phyloP scores from a whole-genome alignment of 1,284 basidiomycete genomes.

The Ganoderma sinense region DNA sequence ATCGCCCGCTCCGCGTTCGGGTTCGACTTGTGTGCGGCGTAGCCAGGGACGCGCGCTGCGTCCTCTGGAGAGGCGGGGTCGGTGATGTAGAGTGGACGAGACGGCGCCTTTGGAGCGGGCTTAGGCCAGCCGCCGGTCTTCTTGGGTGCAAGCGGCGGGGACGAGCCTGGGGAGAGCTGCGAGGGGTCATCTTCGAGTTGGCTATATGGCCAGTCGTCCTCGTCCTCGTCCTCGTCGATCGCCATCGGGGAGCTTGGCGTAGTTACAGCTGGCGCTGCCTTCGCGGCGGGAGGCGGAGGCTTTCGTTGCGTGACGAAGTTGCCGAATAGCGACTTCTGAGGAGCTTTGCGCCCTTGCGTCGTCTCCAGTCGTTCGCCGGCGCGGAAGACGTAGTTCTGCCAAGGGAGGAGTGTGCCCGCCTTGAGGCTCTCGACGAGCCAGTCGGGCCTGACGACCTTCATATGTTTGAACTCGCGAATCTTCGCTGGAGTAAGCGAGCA shows the following conservation, averaged over 20 bases:
- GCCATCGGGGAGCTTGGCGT: neutral
- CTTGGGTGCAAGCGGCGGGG: constrained; percentile 20
- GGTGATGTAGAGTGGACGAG: constrained; percentile 39
- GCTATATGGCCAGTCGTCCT: neutral
- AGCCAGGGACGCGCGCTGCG: constrained; percentile 58
- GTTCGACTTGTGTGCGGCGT: constrained; percentile 74
- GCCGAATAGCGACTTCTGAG: constrained; percentile 44
- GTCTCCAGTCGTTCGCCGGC: constrained; percentile 54
- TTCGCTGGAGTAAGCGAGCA: constrained; percentile 91
- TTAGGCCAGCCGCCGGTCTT: constrained; percentile 20
- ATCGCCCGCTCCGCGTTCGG: constrained; percentile 77
- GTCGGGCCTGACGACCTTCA: constrained; percentile 88
- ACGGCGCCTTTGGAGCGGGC: constrained; percentile 10
- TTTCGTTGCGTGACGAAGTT: constrained; percentile 30
- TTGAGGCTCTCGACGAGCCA: constrained; percentile 87
- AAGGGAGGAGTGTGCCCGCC: constrained; percentile 75
- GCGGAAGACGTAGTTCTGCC: constrained; percentile 72
- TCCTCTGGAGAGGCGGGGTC: constrained; percentile 51
- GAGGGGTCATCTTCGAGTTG: constrained; percentile 9
- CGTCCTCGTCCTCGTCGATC: neutral
- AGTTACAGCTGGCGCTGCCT: neutral
- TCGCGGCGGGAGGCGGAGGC: neutral
- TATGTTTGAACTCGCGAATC: constrained; percentile 84
- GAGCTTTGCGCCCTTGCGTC: constrained; percentile 54
- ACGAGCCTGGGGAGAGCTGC: neutral